These are phyloP conservation scores for Talaromyces piceae DNA, from an alignment of 2,329 filamentous ascomycete species.

Conservation along the genomic window DNA sequence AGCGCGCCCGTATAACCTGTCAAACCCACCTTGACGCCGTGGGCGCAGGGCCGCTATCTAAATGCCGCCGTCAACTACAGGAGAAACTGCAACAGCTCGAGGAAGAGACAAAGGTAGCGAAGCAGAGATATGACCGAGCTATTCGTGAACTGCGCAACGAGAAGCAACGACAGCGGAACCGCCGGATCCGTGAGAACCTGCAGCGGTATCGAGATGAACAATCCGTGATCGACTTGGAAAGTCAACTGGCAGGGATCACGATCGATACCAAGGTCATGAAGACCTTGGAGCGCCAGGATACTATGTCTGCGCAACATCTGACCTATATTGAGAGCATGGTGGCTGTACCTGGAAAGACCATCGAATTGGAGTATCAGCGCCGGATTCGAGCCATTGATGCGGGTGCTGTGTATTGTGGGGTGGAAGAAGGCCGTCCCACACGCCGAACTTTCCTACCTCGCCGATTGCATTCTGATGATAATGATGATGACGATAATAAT, in stretches of 20 bases:
- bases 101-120: conserved; percentile 12
- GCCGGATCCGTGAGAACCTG: conserved; percentile 17
- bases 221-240: conserved; percentile 16
- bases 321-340: neutral
- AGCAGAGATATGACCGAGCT: conserved; percentile 12
- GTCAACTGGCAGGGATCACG: conserved; percentile 14
- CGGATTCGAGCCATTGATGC: neutral
- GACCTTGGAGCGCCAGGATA: neutral
- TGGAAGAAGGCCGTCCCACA: neutral
- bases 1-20: conserved; percentile 12
- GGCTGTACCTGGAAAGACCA: neutral
- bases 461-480: neutral
- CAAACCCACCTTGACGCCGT: conserved; percentile 11
- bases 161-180: conserved; percentile 16
- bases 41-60: conserved; percentile 13
- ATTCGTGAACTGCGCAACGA: conserved; percentile 14
- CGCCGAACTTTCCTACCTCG: neutral
- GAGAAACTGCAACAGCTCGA: conserved; percentile 12
- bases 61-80: conserved; percentile 12
- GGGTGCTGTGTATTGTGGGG: neutral
- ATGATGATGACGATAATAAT: no score
- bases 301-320: neutral
- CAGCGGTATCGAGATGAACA: conserved; percentile 15
- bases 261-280: neutral
- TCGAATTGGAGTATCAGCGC: neutral